Conservation (phyloP, 2,329 filamentous ascomycete species). For the Metarhizium album region DNA sequence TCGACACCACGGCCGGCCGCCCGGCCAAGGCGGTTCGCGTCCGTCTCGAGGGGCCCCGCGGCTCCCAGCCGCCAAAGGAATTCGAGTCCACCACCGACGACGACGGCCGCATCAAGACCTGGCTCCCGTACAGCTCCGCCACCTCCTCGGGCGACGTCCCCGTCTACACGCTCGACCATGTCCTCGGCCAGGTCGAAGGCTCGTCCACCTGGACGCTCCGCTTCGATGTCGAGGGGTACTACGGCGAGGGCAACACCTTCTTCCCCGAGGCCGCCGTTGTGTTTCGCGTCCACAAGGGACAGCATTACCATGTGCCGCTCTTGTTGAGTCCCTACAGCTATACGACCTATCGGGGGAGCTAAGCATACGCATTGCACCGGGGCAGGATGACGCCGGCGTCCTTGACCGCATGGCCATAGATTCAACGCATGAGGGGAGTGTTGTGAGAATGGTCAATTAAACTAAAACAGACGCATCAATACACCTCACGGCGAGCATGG, state of each 20-base stretch:
- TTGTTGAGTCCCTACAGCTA: constrained; percentile 70
- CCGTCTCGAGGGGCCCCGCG: constrained; percentile 40
- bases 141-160: constrained; percentile 44
- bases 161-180: constrained; percentile 46
- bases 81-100: constrained; percentile 62
- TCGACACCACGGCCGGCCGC: constrained; percentile 66
- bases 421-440: too few relatives aligned
- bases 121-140: constrained; percentile 48
- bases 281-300: constrained; percentile 41
- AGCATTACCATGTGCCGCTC: constrained; percentile 73
- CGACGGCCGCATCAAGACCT: constrained; percentile 63
- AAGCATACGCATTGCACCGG: constrained; percentile 13
- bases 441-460: too few relatives aligned
- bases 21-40: constrained; percentile 59
- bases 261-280: constrained; percentile 49
- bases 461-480: too few relatives aligned
- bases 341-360: constrained; percentile 72
- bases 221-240: constrained; percentile 66
- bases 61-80: constrained; percentile 18
- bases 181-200: constrained; percentile 33
- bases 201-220: constrained; percentile 54
- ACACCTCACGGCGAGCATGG: too few relatives aligned
- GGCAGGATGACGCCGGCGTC: background rate
- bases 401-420: too few relatives aligned
- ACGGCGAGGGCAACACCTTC: constrained; percentile 50